phyloP scores from a whole-genome alignment of 1,284 basidiomycete genomes.

The Coniophora puteana region DNA sequence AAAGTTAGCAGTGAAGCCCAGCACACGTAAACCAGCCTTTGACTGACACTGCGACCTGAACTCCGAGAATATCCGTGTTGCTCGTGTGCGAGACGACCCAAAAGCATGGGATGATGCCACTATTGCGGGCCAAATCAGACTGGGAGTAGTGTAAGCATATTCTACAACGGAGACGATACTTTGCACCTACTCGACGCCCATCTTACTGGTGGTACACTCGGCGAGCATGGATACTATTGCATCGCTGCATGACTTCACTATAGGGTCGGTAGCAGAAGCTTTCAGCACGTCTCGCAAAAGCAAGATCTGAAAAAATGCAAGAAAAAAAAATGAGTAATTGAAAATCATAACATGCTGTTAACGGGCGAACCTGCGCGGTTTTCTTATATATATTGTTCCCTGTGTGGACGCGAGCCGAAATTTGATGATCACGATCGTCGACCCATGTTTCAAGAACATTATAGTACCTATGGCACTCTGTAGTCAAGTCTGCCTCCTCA shows the following conservation, averaged over 20 bases:
- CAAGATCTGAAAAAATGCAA: slow-evolving; percentile 31
- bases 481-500: slow-evolving; percentile 16
- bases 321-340: slow-evolving; percentile 12
- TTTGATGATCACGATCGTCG: slow-evolving; percentile 20
- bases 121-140: slow-evolving; percentile 42
- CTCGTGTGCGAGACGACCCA: slow-evolving; percentile 32
- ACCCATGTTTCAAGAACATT: slow-evolving; percentile 22
- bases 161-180: slow-evolving; percentile 10
- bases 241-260: slow-evolving; percentile 33
- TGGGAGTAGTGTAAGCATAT: slow-evolving; percentile 17
- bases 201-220: slow-evolving; percentile 26
- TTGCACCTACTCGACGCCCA: slow-evolving; percentile 32
- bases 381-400: slow-evolving; percentile 32
- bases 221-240: slow-evolving; percentile 26
- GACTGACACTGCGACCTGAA: slow-evolving; percentile 37
- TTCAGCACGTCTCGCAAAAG: slow-evolving; percentile 41
- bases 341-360: too few species aligned
- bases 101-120: slow-evolving; percentile 41
- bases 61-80: too few species aligned
- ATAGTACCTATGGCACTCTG: slow-evolving; percentile 23
- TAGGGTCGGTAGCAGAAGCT: slow-evolving; percentile 30
- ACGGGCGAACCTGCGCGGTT: slow-evolving; percentile 27
- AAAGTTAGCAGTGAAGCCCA: slow-evolving; percentile 12
- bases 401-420: slow-evolving; percentile 22
- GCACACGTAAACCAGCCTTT: too few species aligned